Evolutionary conservation across 192 early-diverging fungal genomes (phyloP), one percentile per base, ranked within the genome.

Genomic region (Haplosporangium gracile): DNA sequence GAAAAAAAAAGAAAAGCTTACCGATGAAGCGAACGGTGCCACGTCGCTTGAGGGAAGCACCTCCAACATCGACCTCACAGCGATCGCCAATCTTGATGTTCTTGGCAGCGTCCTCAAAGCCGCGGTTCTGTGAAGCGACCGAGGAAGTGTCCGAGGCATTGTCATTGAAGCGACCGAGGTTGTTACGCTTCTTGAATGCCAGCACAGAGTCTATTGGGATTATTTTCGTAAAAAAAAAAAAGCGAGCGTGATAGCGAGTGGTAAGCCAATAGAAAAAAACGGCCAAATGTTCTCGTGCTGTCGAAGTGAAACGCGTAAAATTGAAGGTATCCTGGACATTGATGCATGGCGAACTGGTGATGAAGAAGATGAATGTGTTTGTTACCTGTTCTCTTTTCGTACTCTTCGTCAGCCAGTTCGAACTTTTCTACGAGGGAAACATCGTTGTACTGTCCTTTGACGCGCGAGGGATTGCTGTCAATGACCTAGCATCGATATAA

Each of bases 391-490:
- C 93, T 89, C 80, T 96, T 96, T 36, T 94, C 92, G 80, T 99
- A 99, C 77, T 97, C 96, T 11, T 96, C 95, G 32, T 98, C 96
- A 1, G 92, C 85, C 60, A 99, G 92, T 82, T 97, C 97, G 85
- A 95, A 97, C 88, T 99, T 99, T 79, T 99, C 92, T 29, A 99
- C 98, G 68, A 95, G 91, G 10, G 96, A 96, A 5, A 96, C 88
- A 89, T 99, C 98, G 51, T 92, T 96, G 88, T 90, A 99, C 81
- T 97, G 94, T 51, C 95, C 93, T 70, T 89, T 91, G 63, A 89
- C 76, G 20, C 90, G 85, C 60, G 89, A 90, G 39, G 95, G 95
- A 79, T 97, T 95, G 6, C 90, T 81, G 82, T 97, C 94, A 22
- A 88, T 80, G 40, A 97, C 94, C 92, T 96, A 80, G 6, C 70